Conservation (phyloP, 1,284 basidiomycete species). For the Pseudomicrostroma phylloplanum region DNA sequence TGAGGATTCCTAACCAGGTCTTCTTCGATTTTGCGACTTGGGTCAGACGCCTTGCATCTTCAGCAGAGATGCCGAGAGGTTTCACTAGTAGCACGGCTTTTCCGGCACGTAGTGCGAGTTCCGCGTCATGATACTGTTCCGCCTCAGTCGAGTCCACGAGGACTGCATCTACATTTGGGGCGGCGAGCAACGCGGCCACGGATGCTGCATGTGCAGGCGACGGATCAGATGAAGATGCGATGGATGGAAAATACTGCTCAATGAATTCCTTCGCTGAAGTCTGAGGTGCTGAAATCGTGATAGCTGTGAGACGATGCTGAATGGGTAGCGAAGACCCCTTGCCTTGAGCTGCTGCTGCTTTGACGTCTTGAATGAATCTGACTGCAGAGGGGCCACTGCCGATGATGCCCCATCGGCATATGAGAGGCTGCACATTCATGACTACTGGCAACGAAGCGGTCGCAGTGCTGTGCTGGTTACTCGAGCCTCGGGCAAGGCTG, state of each 20-base stretch:
- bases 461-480: no score
- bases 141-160: conserved; percentile 2
- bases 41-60: conserved; percentile 7
- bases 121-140: not conserved
- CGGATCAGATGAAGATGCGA: not conserved
- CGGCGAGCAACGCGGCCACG: conserved; percentile 2
- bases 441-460: no score
- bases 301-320: conserved; percentile 3
- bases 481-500: no score
- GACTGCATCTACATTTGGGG: conserved; percentile 9
- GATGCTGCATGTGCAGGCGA: conserved; percentile 5
- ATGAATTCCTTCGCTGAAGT: conserved; percentile 7
- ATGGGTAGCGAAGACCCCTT: not conserved
- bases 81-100: conserved; percentile 9
- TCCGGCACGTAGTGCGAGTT: conserved; percentile 10
- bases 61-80: conserved; percentile 4
- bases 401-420: conserved; percentile 13
- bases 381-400: conserved; percentile 9
- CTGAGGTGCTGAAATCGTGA: conserved; percentile 3
- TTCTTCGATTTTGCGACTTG: conserved; percentile 18
- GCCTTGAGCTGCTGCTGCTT: not conserved
- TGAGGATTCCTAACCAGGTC: conserved; percentile 28
- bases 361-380: conserved; percentile 9
- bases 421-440: no score
- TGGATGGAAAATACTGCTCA: conserved; percentile 6